Conservation (phyloP, 2,329 filamentous ascomycete genomes). For the Fusarium chlamydosporum region DNA sequence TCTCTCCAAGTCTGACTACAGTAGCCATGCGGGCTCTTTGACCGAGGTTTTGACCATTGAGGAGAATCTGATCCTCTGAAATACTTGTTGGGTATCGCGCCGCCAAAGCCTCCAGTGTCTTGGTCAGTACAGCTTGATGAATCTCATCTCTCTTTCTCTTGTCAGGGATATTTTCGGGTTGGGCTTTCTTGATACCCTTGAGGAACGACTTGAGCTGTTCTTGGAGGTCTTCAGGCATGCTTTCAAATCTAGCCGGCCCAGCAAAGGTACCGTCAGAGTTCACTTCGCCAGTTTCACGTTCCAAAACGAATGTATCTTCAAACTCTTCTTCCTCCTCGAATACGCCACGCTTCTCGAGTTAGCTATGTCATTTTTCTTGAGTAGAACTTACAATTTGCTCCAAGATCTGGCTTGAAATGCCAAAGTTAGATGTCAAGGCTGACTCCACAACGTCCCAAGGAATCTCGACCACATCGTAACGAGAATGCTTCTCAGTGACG, state of each 20-base stretch:
- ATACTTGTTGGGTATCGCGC: slow-evolving; percentile 61
- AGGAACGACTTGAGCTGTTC: slow-evolving; percentile 66
- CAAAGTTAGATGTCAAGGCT: slow-evolving; percentile 59
- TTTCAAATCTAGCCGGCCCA: slow-evolving; percentile 56
- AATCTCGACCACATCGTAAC: slow-evolving; percentile 87
- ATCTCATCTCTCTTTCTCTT: slow-evolving; percentile 66
- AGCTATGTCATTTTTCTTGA: slow-evolving; percentile 27
- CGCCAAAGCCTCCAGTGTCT: slow-evolving; percentile 57
- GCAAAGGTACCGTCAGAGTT: slow-evolving; percentile 63
- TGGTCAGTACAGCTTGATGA: slow-evolving; percentile 58
- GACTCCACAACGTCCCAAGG: slow-evolving; percentile 71
- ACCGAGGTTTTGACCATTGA: slow-evolving; percentile 51
- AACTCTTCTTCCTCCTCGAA: slow-evolving; percentile 76
- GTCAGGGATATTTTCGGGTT: slow-evolving; percentile 60
- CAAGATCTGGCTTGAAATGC: slow-evolving; percentile 56
- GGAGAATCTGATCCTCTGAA: slow-evolving; percentile 58
- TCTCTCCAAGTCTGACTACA: slow-evolving; percentile 79
- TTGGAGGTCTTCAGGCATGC: slow-evolving; percentile 65
- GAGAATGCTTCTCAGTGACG: slow-evolving; percentile 80
- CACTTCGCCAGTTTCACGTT: slow-evolving; percentile 67
- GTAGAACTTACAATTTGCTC: slow-evolving; percentile 59
- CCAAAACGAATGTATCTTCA: slow-evolving; percentile 81
- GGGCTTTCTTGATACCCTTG: slow-evolving; percentile 64
- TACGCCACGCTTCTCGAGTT: slow-evolving; percentile 55
- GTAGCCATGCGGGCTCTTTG: slow-evolving; percentile 71